Evolutionary conservation across 805 yeast genomes (phyloP), one percentile per base, ranked within the genome.

Genomic region (Lachancea mirantina): DNA sequence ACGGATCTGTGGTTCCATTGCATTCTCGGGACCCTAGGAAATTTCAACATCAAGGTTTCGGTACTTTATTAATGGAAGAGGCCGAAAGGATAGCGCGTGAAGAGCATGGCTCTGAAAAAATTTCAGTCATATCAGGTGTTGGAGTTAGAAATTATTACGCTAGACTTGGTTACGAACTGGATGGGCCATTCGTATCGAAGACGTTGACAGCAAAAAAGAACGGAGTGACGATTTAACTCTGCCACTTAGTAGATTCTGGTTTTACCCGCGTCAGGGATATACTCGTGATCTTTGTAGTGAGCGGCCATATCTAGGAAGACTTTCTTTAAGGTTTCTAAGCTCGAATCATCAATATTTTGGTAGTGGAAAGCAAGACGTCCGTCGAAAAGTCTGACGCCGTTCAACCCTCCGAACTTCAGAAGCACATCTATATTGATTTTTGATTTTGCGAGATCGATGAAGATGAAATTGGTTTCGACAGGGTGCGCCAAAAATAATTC

Each of bases 21-120:
- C 98, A 92, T 57, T 82, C 94, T 3, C 72, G 97, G 46, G 98
- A 92, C 61, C 98, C 98, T 28, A 73, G 95, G 52, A 92, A 92
- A 60, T 92, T 92, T 67, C 98, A 92, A 64, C 98, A 92, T 65
- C 98, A 92, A 67, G 98, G 98, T 14, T 92, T 89, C 57, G 98
- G 98, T 42, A 89, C 98, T 5, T 67, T 92, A 49, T 62, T 92
- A 32, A 92, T 92, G 98, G 97, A 92, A 60, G 98, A 92, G 60
- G 98, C 98, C 3, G 97, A 85, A 50, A 72, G 96, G 44, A 92
- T 92, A 39, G 92, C 98, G 1, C 71, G 77, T 32, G 96, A 87
- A 50, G 98, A 92, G 56, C 98, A 92, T 57, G 95, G 96, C 0
- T 80, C 95, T 4, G 66, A 70, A 32, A 92, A 92, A 64, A 81